Evolutionary conservation across 1,139 yeast species (phyloP).

Genomic region (Entelexis sorbosivorans): DNA sequence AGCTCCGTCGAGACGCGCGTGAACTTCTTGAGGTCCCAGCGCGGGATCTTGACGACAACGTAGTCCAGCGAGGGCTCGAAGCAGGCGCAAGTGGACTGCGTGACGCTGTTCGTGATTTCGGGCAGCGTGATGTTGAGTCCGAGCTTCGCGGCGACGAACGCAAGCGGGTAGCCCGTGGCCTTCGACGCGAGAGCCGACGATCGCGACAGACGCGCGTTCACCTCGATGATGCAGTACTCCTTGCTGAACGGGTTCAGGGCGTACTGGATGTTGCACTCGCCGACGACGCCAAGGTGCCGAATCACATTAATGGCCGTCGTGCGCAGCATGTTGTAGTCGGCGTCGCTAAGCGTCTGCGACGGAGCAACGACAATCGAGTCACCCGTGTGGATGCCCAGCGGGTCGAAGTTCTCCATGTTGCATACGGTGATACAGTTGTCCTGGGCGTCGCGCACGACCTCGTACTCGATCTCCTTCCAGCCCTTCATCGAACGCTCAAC

Average conservation of each 20-base stretch:
- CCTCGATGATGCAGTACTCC: constrained; percentile 96
- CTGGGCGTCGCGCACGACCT: constrained; percentile 93
- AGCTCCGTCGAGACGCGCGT: constrained; percentile 81
- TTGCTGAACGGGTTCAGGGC: constrained; percentile 84
- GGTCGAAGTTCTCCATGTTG: constrained; percentile 99
- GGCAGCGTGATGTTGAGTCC: constrained; percentile 90
- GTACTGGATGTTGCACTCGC: constrained; percentile 98
- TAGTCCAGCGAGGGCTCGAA: constrained; percentile 97
- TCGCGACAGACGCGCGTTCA: constrained; percentile 93
- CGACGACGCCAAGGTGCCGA: constrained; percentile 96
- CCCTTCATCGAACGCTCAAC: constrained; percentile 97
- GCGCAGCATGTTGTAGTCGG: constrained; percentile 95
- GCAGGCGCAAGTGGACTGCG: constrained; percentile 91
- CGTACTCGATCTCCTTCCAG: constrained; percentile 98
- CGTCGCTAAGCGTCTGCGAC: constrained; percentile 92
- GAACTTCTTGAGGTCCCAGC: constrained; percentile 97
- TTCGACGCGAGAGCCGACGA: constrained; percentile 97
- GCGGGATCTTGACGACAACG: constrained; percentile 94
- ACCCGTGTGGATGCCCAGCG: constrained; percentile 97
- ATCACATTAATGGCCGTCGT: constrained; percentile 96
- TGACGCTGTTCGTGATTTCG: constrained; percentile 86
- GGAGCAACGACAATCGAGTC: constrained; percentile 99
- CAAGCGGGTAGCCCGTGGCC: constrained; percentile 97
- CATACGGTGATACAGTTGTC: constrained; percentile 98
- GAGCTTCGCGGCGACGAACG: constrained; percentile 94